Conservation (phyloP, 495 filamentous ascomycete genomes). For the Venustampulla echinocandica region DNA sequence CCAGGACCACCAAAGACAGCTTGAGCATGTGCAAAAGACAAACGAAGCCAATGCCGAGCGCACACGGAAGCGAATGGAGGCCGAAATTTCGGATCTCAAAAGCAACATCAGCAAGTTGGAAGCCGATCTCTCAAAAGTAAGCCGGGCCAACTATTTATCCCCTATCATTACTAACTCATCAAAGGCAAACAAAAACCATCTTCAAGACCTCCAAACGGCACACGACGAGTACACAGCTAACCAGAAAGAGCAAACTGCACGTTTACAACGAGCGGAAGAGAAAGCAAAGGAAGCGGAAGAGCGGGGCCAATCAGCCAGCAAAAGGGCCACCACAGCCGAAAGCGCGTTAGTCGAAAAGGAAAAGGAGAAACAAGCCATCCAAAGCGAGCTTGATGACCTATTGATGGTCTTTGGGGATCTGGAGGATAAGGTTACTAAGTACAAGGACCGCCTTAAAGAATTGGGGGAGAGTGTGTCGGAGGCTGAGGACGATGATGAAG, state of each 20-base stretch:
- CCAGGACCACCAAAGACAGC: conserved; percentile 16
- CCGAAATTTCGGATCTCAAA: conserved; percentile 20
- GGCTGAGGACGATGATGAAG: conserved; percentile 64
- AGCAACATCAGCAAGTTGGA: conserved; percentile 14
- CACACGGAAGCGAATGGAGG: conserved; percentile 25
- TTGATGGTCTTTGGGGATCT: conserved; percentile 81
- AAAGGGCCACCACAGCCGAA: conserved; percentile 23
- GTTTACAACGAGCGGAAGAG: conserved; percentile 26
- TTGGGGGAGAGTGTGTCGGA: conserved; percentile 70
- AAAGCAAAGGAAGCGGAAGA: conserved; percentile 18
- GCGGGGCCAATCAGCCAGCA: conserved; percentile 24
- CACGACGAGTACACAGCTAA: conserved; percentile 46
- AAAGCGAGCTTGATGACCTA: conserved; percentile 72
- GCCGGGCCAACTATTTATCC: not conserved
- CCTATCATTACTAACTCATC: conserved; percentile 9
- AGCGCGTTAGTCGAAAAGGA: conserved; percentile 45
- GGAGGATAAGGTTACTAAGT: conserved; percentile 72
- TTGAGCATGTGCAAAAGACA: conserved; percentile 30
- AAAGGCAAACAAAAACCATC: conserved; percentile 42
- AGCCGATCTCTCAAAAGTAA: conserved; percentile 21
- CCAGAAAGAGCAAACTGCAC: conserved; percentile 35
- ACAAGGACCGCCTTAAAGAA: conserved; percentile 68
- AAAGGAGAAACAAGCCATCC: conserved; percentile 52
- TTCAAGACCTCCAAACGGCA: conserved; percentile 49
- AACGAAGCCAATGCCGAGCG: conserved; percentile 34